Percentiles rank a stretch among this genome's conserved stretches.
Conservation (phyloP, 2,329 filamentous ascomycete genomes). For the Tothia fuscella region DNA sequence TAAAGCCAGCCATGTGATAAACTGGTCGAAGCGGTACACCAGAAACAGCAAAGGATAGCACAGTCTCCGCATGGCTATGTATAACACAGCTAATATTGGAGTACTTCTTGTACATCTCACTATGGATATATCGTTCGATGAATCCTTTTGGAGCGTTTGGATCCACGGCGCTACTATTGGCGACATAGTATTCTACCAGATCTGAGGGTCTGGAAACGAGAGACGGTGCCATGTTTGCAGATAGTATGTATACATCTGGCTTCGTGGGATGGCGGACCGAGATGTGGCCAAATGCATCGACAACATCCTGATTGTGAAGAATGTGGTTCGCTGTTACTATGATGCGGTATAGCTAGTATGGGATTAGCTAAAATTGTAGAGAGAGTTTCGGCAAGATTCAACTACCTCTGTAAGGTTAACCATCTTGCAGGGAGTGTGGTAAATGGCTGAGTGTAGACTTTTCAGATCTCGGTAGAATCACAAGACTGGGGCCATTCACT, state of each 20-base stretch:
- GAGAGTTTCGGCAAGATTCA: neutral
- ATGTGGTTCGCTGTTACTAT: conserved; percentile 40
- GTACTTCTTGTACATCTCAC: conserved; percentile 34
- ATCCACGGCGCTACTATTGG: conserved; percentile 31
- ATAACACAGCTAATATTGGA: conserved; percentile 28
- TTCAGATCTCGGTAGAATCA: too few relatives aligned
- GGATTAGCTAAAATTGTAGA: conserved; percentile 13
- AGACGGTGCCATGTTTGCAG: conserved; percentile 35
- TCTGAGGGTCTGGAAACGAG: conserved; percentile 32
- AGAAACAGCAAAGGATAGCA: conserved; percentile 32
- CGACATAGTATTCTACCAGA: conserved; percentile 35
- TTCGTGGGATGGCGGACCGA: conserved; percentile 37
- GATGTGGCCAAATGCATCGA: conserved; percentile 45
- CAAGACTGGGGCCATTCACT: too few relatives aligned
- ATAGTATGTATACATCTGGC: conserved; percentile 33
- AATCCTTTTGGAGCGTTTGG: conserved; percentile 28
- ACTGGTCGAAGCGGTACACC: conserved; percentile 29
- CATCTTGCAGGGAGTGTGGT: neutral
- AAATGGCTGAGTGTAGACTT: too few relatives aligned
- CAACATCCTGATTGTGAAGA: conserved; percentile 37
- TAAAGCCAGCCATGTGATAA: conserved; percentile 34
- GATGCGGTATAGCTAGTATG: conserved; percentile 19
- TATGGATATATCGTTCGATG: conserved; percentile 35
- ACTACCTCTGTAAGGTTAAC: neutral
- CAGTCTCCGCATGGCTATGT: conserved; percentile 33